A percentile compares a stretch with the other conserved stretches of the same genome.
These are phyloP conservation scores for Exophiala dermatitidis DNA, from an alignment of 2,329 filamentous ascomycete genomes.

Conservation along the genomic window DNA sequence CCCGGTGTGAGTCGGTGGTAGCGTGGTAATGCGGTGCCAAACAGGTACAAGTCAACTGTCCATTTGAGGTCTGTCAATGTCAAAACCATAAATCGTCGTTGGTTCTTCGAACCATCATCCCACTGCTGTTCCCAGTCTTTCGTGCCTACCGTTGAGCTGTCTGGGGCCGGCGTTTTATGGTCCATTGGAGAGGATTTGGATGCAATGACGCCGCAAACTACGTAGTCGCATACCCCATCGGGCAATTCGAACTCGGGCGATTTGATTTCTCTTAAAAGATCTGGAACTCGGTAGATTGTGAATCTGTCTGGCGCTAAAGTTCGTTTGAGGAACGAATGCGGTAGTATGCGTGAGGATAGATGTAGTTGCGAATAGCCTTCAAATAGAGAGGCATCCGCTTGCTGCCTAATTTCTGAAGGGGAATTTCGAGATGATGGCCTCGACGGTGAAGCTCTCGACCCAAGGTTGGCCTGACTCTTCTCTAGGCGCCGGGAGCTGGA, in stretches of 20 bases:
- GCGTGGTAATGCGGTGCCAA: slow-evolving; percentile 79
- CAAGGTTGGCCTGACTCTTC: slow-evolving; percentile 16
- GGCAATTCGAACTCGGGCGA: slow-evolving; percentile 71
- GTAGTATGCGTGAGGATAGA: slow-evolving; percentile 72
- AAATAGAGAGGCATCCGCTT: slow-evolving; percentile 56
- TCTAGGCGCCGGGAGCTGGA: slow-evolving; percentile 3
- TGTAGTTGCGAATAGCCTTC: slow-evolving; percentile 83
- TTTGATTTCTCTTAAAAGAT: slow-evolving; percentile 73
- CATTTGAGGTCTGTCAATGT: slow-evolving; percentile 80
- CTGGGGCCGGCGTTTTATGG: slow-evolving; percentile 38
- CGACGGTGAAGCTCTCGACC: slow-evolving; percentile 7
- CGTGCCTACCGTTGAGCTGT: slow-evolving; percentile 36
- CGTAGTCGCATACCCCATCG: slow-evolving; percentile 79
- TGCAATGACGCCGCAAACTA: slow-evolving; percentile 80
- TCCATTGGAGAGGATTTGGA: slow-evolving; percentile 76
- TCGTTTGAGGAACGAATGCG: slow-evolving; percentile 70
- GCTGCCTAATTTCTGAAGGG: not conserved
- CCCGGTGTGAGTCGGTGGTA: slow-evolving; percentile 93
- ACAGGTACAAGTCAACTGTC: slow-evolving; percentile 87
- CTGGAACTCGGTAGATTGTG: slow-evolving; percentile 59
- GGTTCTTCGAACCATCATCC: slow-evolving; percentile 49
- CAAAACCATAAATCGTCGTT: slow-evolving; percentile 87
- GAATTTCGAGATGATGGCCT: not conserved
- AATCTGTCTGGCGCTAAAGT: slow-evolving; percentile 71
- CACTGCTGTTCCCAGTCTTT: slow-evolving; percentile 39